A percentile compares a stretch with the other conserved stretches of the same genome.
Evolutionary conservation across 176 grass and related monocot genomes (phyloP).

Genomic region (Lolium perenne): DNA sequence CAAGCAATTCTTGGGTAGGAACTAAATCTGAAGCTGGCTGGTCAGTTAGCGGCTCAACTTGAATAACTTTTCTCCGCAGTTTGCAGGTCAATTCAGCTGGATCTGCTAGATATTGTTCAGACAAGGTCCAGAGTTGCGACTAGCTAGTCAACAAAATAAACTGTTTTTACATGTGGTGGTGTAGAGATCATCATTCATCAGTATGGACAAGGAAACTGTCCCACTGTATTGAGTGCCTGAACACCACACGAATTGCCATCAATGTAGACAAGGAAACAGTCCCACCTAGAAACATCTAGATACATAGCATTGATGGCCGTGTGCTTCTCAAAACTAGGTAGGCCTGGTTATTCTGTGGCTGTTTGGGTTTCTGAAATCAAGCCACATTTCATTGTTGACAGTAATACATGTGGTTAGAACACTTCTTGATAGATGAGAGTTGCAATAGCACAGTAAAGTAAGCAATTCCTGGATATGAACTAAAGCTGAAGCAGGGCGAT

Average conservation of each 20-base stretch:
- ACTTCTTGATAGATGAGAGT: background rate
- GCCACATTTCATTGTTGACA: background rate
- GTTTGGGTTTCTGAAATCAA: background rate
- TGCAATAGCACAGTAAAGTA: background rate
- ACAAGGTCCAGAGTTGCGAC: background rate
- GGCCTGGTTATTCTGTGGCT: too few relatives aligned
- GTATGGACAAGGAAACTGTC: background rate
- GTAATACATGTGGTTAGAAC: background rate
- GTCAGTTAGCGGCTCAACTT: too few relatives aligned
- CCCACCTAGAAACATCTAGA: background rate
- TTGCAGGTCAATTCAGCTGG: background rate
- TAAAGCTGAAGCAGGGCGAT: background rate
- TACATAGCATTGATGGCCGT: background rate
- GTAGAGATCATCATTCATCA: conserved; percentile 12
- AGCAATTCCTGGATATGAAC: background rate
- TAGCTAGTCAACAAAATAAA: background rate
- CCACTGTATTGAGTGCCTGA: background rate
- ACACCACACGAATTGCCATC: conserved; percentile 12
- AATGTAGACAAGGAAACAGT: too few relatives aligned
- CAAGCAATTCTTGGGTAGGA: background rate
- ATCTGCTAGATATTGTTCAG: background rate
- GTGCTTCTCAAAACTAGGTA: background rate
- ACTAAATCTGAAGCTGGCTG: background rate
- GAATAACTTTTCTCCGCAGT: background rate
- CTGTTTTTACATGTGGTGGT: background rate